Evolutionary conservation across 805 yeast genomes (phyloP), one percentile per base, ranked within the genome.

Genomic region (Nakazawaea molendinolei): DNA sequence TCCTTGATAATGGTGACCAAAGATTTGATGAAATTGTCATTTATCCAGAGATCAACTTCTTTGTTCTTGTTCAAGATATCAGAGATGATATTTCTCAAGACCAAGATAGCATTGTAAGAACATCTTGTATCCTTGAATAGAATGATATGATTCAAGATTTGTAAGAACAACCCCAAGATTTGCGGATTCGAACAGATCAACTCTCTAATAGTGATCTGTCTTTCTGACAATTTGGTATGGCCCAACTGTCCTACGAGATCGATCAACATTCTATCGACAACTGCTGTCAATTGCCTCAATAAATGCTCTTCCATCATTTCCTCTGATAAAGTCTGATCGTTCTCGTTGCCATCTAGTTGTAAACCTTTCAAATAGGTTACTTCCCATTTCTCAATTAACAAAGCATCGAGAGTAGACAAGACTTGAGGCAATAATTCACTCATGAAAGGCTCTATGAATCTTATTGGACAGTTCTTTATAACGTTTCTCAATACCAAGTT

Each of bases 221-320:
- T 70, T 37, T 76, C 74, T 19, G 74, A 66, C 33, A 75, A 53
- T 13, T 57, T 46, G 4, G 49, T 43, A 23, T 58, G 52, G 24
- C 84, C 72, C 36, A 74, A 70, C 55, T 89, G 96, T 2, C 95
- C 94, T 22, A 84, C 83, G 33, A 87, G 66, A 53, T 90, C 97
- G 58, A 89, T 85, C 44, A 92, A 59, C 51, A 89, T 68, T 41
- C 97, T 67, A 36, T 82, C 95, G 8, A 86, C 86, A 3, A 94
- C 89, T 2, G 95, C 95, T 0, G 97, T 89, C 26, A 92, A 70
- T 55, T 92, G 97, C 47, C 98, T 69, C 41, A 90, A 63, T 66
- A 90, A 71, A 56, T 90, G 95, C 54, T 92, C 98, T 47, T 90
- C 97, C 84, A 92, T 81, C 94, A 92, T 92, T 53, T 92, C 98